Evolutionary conservation across 2,329 filamentous ascomycete species (phyloP), one percentile per base, ranked within the genome.

Genomic region (Coniochaeta hoffmannii): DNA sequence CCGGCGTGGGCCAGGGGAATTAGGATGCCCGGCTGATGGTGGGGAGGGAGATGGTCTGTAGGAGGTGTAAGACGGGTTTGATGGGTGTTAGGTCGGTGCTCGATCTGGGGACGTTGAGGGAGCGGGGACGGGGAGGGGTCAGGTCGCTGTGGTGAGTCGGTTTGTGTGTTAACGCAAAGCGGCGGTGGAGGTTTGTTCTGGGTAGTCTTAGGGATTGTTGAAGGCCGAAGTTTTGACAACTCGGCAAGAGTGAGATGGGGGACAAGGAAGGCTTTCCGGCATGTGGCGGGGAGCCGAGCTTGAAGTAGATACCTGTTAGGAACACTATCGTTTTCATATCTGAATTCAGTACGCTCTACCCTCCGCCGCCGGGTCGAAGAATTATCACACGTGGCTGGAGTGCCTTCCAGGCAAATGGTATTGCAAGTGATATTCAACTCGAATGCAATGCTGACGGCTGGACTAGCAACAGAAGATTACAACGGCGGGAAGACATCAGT

Each of bases 1-100:
- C 7, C 30, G 12, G 30, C 30, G n/a, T 32, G 12, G 7, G 12
- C 7, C 30, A 15, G 36, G 36, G 76, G 70, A 77, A 80, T 34
- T 55, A 55, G 53, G 53, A 55, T 22, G 17, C 53, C 53, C 31
- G 12, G 15, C 11, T 28, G 34, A 35, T 3, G 28, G n/a, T 3
- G 26, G 26, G 19, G 19, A 32, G 15, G 26, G 30, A 11, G 41
- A 19, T 9, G 19, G 41, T 46, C 12, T 46, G 41, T 46, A 15
- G 41, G 41, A 17, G 24, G 41, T 46, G 41, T 46, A 46, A 22
- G 41, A 26, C 9, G 41, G 41, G 41, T 3, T 1, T 46, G 41
- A 46, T 12, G 41, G 41, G 41, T 6, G 15, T 8, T 24, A 46
- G 41, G 24, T 46, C 41, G 11, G 41, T 28, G 41, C 12, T 26